These are phyloP conservation scores for Curvularia verruculosa DNA, from an alignment of 2,329 filamentous ascomycete genomes.

Conservation along the genomic window DNA sequence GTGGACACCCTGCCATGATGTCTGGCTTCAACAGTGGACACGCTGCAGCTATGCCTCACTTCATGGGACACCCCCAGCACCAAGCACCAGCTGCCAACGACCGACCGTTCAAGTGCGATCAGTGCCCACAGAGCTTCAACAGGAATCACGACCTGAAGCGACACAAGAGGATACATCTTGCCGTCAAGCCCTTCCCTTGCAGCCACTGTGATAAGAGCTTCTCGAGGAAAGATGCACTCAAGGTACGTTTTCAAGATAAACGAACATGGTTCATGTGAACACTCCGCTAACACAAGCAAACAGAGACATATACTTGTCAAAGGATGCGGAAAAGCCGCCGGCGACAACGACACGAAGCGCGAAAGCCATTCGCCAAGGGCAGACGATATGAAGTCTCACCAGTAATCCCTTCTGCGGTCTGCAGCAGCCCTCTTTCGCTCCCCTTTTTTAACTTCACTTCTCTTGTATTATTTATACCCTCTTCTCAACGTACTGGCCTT, in stretches of 20 bases:
- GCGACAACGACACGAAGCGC: constrained; percentile 41
- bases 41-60: constrained; percentile 68
- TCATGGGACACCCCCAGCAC: constrained; percentile 60
- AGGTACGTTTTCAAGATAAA: constrained; percentile 68
- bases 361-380: constrained; percentile 44
- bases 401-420: constrained; percentile 9
- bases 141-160: constrained; percentile 95
- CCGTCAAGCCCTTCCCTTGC: constrained; percentile 95
- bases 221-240: constrained; percentile 92
- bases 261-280: constrained; percentile 42
- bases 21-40: constrained; percentile 66
- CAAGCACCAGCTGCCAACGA: constrained; percentile 68
- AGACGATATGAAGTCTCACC: constrained; percentile 41
- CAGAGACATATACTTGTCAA: constrained; percentile 72
- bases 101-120: constrained; percentile 91
- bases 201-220: constrained; percentile 94
- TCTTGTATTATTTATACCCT: constrained; percentile 45
- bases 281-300: constrained; percentile 5
- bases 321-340: constrained; percentile 64
- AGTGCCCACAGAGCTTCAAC: constrained; percentile 92
- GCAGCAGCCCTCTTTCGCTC: constrained; percentile 13
- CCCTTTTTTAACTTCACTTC: constrained; percentile 37
- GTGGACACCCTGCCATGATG: constrained; percentile 64
- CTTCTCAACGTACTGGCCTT: constrained; percentile 6
- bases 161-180: constrained; percentile 92